Evolutionary conservation across 495 filamentous ascomycete genomes (phyloP).

Genomic region (Penicillium robsamsonii): DNA sequence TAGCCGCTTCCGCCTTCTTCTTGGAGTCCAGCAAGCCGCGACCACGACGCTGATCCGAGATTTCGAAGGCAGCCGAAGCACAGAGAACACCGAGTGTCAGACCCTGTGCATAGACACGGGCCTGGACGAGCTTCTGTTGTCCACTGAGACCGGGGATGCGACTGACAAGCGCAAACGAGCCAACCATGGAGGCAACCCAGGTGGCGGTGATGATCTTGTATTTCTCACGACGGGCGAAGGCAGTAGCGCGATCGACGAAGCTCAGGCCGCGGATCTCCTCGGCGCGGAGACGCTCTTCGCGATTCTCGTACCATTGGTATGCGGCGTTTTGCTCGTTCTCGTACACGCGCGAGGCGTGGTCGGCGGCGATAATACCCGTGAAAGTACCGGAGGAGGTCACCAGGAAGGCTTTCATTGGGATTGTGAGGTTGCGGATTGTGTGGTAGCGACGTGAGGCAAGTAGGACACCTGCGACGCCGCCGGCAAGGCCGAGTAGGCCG

Average conservation of each 20-base stretch:
- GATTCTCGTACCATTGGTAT: conserved; percentile 62
- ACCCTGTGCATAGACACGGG: conserved; percentile 96
- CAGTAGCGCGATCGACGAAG: conserved; percentile 51
- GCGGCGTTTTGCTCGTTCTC: conserved; percentile 67
- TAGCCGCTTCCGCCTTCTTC: conserved; percentile 39
- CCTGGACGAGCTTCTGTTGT: conserved; percentile 93
- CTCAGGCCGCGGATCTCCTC: conserved; percentile 50
- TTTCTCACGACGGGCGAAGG: conserved; percentile 72
- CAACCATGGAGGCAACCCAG: conserved; percentile 81
- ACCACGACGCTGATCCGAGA: conserved; percentile 72
- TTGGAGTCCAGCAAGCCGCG: conserved; percentile 54
- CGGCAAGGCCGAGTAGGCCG: conserved; percentile 58
- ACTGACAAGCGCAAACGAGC: conserved; percentile 72
- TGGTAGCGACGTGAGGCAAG: conserved; percentile 62
- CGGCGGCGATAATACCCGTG: conserved; percentile 78
- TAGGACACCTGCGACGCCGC: conserved; percentile 63
- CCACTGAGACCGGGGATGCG: conserved; percentile 72
- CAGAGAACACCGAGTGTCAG: conserved; percentile 86
- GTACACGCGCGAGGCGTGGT: conserved; percentile 71
- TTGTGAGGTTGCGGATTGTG: conserved; percentile 72
- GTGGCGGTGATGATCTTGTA: conserved; percentile 84
- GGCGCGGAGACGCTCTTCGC: conserved; percentile 51
- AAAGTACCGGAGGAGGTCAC: conserved; percentile 82
- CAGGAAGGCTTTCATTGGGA: conserved; percentile 89
- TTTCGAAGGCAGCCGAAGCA: conserved; percentile 86